Evolutionary conservation across 2,329 filamentous ascomycete species (phyloP), one percentile per base, ranked within the genome.

Genomic region (Fusarium sp.): DNA sequence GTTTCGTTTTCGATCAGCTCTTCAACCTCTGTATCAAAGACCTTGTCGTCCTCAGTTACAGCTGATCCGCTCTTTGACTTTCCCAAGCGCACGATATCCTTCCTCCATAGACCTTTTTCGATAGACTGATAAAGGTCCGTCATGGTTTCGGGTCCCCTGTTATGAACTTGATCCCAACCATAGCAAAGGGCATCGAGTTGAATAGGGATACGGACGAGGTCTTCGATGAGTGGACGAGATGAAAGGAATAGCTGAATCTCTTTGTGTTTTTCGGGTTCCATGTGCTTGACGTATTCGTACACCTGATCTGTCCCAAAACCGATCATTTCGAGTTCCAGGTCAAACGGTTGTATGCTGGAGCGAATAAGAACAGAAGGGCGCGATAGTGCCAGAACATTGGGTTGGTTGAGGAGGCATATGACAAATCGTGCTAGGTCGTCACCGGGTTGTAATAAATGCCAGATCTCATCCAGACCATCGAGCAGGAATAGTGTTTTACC

Each of bases 131-230:
- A 58, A 17, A 58, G 41, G 15, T 49, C 55, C 8, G 55, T 39
- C 55, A 58, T 58, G 12, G 55, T 58, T 18, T 49, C 42, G 2
- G 41, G 42, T 5, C 42, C 55, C 3, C 38, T 14, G 7, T 29
- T 27, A 13, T 29, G 12, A 18, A 49, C 42, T 7, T 58, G 42
- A 15, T 58, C 42, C 41, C 55, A 58, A 5, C n/a, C 22, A 25
- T 58, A 58, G 18, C 55, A 58, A 15, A 58, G 42, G 7, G 55
- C 55, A 20, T 58, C 41, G 7, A 58, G 55, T 15, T 58, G 55
- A 29, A 49, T 58, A 4, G 55, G 55, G 18, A 58, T 58, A 4
- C 41, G 42, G 36, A 58, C 55, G 5, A 49, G 55, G 42, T 58
- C 55, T 38, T 31, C 18, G 9, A 58, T 18, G 18, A 58, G 42